Conservation (phyloP, 495 filamentous ascomycete species). For the Podospora pseudopauciseta region DNA sequence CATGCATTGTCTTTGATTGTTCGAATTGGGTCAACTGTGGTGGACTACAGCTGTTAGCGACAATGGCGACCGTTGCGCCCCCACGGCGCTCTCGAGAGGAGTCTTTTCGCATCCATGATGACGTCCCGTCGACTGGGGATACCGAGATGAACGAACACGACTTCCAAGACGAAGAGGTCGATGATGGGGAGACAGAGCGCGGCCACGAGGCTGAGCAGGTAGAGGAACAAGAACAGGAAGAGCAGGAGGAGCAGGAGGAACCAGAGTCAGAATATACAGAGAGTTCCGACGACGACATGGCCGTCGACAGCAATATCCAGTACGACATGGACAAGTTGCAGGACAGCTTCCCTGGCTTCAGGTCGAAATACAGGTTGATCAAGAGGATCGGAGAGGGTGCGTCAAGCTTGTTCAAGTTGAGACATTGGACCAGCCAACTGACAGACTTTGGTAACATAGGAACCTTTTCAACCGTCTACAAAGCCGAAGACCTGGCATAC, state of each 20-base stretch:
- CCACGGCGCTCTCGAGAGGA: conserved; percentile 22
- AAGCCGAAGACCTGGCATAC: conserved; percentile 93
- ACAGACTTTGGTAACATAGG: conserved; percentile 47
- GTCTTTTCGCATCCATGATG: conserved; percentile 42
- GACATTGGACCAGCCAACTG: not conserved
- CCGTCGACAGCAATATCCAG: conserved; percentile 69
- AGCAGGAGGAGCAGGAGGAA: conserved; percentile 33
- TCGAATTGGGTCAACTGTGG: not conserved
- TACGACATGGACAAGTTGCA: conserved; percentile 87
- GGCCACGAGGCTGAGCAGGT: not conserved
- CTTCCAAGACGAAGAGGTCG: conserved; percentile 10
- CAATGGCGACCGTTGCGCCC: conserved; percentile 26
- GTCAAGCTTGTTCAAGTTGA: not conserved
- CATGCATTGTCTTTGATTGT: not conserved
- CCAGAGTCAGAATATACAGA: conserved; percentile 48
- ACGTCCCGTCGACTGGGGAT: conserved; percentile 35
- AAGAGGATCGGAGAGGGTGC: conserved; percentile 95
- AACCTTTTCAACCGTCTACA: conserved; percentile 98
- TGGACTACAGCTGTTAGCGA: not conserved
- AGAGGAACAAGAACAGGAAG: conserved; percentile 31
- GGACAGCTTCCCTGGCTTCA: conserved; percentile 76
- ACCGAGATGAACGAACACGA: conserved; percentile 33
- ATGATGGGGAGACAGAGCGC: conserved; percentile 3
- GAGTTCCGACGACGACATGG: conserved; percentile 57
- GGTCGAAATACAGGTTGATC: conserved; percentile 77